phyloP scores from a whole-genome alignment of 345 rosid species.

The Excoecaria agallocha region DNA sequence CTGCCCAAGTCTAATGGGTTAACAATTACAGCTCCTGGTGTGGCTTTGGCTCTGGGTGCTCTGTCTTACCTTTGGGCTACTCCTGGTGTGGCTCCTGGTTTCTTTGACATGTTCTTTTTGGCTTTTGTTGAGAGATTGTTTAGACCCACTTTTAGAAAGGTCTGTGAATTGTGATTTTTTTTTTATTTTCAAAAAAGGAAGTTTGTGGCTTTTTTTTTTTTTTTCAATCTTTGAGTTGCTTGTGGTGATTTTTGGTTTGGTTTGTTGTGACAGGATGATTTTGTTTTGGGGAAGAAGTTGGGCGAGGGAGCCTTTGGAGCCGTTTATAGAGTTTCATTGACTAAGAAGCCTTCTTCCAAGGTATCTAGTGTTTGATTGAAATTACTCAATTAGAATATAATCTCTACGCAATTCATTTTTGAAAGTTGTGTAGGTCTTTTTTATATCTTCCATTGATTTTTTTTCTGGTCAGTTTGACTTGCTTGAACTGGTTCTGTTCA shows the following conservation, averaged over 20 bases:
- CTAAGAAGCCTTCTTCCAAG: constrained; percentile 67
- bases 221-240: constrained; percentile 1
- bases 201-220: neutral
- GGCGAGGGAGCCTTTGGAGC: constrained; percentile 98
- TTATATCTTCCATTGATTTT: neutral
- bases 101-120: constrained; percentile 92
- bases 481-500: constrained; percentile 10
- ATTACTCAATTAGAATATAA: neutral
- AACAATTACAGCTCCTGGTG: constrained; percentile 79
- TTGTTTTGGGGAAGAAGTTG: constrained; percentile 88
- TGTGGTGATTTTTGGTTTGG: neutral
- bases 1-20: constrained; percentile 76
- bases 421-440: neutral
- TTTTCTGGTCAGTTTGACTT: neutral
- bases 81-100: constrained; percentile 98
- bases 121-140: constrained; percentile 86
- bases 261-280: constrained; percentile 68
- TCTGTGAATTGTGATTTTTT: constrained; percentile 16
- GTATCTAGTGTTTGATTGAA: constrained; percentile 36
- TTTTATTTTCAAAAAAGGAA: neutral
- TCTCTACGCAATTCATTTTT: neutral
- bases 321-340: constrained; percentile 65
- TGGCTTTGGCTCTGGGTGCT: constrained; percentile 66
- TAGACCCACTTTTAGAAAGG: constrained; percentile 77
- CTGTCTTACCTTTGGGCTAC: constrained; percentile 97